Evolutionary conservation across 345 rosid genomes (phyloP).

Genomic region (Jatropha curcas): DNA sequence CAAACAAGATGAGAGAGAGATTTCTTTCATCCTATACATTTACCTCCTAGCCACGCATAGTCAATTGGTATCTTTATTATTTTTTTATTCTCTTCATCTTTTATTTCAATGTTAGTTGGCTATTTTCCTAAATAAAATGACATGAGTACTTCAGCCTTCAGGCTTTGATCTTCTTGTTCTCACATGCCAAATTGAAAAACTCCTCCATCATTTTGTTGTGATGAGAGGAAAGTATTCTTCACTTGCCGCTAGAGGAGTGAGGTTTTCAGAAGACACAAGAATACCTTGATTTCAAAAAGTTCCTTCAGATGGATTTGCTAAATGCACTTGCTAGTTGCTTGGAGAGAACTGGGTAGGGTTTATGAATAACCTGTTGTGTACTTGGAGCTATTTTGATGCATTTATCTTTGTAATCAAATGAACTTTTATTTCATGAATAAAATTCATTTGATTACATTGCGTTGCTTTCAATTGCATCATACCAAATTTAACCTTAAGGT

Average conservation of each 20-base stretch:
- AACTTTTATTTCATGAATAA: no score
- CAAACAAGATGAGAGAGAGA: no score
- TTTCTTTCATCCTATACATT: no score
- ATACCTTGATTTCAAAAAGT: not conserved
- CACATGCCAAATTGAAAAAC: not conserved
- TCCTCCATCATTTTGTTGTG: not conserved
- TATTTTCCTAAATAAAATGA: not conserved
- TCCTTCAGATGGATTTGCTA: not conserved
- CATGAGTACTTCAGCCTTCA: not conserved
- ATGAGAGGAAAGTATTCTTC: not conserved
- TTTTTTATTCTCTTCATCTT: not conserved
- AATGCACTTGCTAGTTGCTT: not conserved
- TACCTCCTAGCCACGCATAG: no score
- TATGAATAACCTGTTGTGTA: no score
- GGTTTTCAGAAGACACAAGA: not conserved
- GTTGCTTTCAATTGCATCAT: no score
- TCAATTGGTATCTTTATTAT: not conserved
- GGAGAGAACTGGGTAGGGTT: not conserved
- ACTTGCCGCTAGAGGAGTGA: not conserved
- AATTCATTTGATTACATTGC: no score
- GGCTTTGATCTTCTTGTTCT: not conserved
- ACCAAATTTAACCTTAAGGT: no score
- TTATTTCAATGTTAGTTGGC: not conserved
- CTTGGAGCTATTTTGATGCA: no score
- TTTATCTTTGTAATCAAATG: no score